Conservation (phyloP, 2,329 filamentous ascomycete genomes). For the Fusarium fracticaudum region DNA sequence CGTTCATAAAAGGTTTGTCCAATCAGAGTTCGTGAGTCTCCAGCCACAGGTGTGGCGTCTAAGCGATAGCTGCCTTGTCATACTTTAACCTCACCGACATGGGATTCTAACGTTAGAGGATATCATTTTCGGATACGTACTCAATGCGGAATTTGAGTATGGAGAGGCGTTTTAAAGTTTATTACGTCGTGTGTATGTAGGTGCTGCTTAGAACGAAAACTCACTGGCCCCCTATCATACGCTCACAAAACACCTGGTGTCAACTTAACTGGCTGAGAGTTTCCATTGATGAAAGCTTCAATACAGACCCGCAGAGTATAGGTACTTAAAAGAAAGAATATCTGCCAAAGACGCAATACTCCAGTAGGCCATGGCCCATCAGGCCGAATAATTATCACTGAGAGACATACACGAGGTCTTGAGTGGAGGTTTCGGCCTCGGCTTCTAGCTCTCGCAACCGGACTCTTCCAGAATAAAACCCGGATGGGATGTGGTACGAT, state of each 20-base stretch:
- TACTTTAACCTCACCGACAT: background rate
- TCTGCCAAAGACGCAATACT: background rate
- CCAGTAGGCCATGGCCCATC: background rate
- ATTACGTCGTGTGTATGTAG: background rate
- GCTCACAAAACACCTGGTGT: background rate
- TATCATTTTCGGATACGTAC: background rate
- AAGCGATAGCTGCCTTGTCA: background rate
- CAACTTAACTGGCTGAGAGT: background rate
- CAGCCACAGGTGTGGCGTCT: constrained; percentile 19
- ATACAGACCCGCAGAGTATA: background rate
- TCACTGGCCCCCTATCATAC: background rate
- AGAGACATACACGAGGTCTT: background rate
- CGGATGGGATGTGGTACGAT: constrained; percentile 22
- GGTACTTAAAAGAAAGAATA: background rate
- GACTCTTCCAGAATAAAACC: constrained; percentile 6
- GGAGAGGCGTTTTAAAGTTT: background rate
- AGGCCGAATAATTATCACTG: background rate
- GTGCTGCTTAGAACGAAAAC: background rate
- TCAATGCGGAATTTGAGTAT: background rate
- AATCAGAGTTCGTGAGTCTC: constrained; percentile 4
- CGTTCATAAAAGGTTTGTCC: constrained; percentile 14
- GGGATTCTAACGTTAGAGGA: background rate
- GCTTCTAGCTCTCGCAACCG: background rate
- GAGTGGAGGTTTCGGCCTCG: constrained; percentile 13
- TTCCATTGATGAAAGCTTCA: background rate